Base-by-base conservation (phyloP, 202 grass and related monocot species). In the Brachypodium distachyon region DNA sequence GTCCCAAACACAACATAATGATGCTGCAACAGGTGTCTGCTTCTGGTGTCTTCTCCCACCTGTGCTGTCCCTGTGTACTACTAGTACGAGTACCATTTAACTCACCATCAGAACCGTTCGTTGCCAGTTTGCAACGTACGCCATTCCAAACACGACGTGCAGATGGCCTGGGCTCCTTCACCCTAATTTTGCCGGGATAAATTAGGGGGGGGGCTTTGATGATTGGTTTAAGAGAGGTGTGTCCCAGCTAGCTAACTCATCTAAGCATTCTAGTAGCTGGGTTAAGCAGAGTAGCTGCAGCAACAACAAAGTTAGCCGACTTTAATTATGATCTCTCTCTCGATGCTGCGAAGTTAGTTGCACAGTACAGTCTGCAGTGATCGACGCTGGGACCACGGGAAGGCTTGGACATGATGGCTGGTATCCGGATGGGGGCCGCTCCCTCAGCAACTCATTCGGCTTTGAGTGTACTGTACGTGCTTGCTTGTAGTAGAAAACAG, bases 191-290 rank as follows among this genome's bases (percentile, higher is more conserved):
- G 16, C 4, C 6, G 72, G 31, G 28, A 61, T 76, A 23, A 3
- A 13, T 76, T 52, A 29, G 77, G 34, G 21, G 9, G 47, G 77
- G 34, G 21, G 9, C 38, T 1, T 52, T 83, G 52, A 77, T 74
- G 60, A 52, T 21, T 38, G 74, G 25, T 69, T 21, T 16, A 14
- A 22, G 41, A 44, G 53, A 61, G 49, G 79, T 60, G 79, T 60
- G 41, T 32, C 66, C 66, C 66, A 43, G 41, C 61, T 78, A 74
- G 42, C 70, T 76, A 83, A 67, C 51, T 6, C 74, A 38, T 60
- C 34, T 34, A 27, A 0, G 7, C 40, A 29, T 46, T 46, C 64
- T 46, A 67, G 23, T 4, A 48, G 66, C 66, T 5, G n/a, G n/a
- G n/a, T n/a, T n/a, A n/a, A n/a, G n/a, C n/a, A n/a, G n/a, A n/a